Evolutionary conservation across 108 stramenopile species (phyloP).

Genomic region (Schizochytrium sp.): DNA sequence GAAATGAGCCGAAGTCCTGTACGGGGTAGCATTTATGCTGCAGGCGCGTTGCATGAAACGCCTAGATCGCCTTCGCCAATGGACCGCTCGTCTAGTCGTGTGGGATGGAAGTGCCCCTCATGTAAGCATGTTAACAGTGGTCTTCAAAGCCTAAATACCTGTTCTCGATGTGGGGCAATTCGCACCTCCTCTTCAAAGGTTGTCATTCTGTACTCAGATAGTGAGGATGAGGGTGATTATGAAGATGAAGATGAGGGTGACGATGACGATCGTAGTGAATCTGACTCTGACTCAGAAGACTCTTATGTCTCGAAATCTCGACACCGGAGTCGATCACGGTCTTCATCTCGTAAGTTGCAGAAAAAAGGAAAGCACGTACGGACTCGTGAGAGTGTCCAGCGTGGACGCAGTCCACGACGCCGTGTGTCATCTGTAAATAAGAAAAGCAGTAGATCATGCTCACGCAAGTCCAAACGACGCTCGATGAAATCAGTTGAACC

Average conservation of each 20-base stretch:
- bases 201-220: background rate
- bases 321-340: background rate
- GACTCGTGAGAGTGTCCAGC: background rate
- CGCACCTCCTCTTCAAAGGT: background rate
- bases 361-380: background rate
- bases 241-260: background rate
- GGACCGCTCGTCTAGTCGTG: background rate
- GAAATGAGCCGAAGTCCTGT: background rate
- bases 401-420: background rate
- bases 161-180: background rate
- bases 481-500: background rate
- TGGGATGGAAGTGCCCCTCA: background rate
- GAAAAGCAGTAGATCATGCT: background rate
- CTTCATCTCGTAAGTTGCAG: background rate
- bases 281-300: background rate
- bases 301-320: background rate
- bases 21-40: background rate
- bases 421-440: background rate
- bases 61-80: background rate
- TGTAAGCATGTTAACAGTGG: background rate
- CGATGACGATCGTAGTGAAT: background rate
- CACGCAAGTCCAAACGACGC: background rate
- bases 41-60: background rate
- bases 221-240: background rate
- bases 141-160: background rate